phyloP scores from a whole-genome alignment of 2,329 filamentous ascomycete species.

The Neopestalotiopsis rosae region DNA sequence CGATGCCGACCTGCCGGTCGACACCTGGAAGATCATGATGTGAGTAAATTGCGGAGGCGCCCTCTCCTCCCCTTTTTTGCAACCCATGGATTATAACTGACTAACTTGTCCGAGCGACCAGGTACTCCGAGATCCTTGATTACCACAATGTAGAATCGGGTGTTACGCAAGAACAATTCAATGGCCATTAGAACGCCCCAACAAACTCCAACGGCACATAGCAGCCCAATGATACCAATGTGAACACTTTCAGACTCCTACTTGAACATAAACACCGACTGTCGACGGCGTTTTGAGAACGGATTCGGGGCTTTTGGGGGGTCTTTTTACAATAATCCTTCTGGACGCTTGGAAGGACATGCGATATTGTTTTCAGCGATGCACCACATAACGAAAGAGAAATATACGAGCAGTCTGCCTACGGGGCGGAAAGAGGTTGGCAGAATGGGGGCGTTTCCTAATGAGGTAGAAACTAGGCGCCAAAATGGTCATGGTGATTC shows the following conservation, averaged over 20 bases:
- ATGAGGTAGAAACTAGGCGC: conserved; percentile 6
- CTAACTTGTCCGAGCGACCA: conserved; percentile 45
- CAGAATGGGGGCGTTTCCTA: conserved; percentile 3
- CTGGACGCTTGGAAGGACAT: not conserved
- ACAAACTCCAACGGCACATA: not conserved
- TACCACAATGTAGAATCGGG: conserved; percentile 88
- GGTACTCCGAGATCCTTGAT: conserved; percentile 98
- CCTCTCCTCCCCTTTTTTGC: not conserved
- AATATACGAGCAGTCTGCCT: conserved; percentile 7
- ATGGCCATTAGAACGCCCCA: conserved; percentile 14
- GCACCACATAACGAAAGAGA: conserved; percentile 6
- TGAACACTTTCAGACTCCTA: not conserved
- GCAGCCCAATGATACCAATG: conserved; percentile 13
- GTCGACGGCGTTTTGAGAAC: conserved; percentile 16
- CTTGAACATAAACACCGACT: conserved; percentile 14
- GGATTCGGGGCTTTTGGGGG: not conserved
- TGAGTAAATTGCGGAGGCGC: conserved; percentile 51
- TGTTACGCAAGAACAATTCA: conserved; percentile 14
- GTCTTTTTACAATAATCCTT: not conserved
- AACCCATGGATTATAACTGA: conserved; percentile 14
- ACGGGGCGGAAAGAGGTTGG: not conserved
- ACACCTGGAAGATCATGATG: conserved; percentile 99
- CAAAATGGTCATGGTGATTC: not conserved
- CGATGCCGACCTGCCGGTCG: conserved; percentile 93
- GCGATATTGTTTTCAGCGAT: conserved; percentile 16